Evolutionary conservation across 441 rosid species (phyloP).

Genomic region (Brassica hybrid): DNA sequence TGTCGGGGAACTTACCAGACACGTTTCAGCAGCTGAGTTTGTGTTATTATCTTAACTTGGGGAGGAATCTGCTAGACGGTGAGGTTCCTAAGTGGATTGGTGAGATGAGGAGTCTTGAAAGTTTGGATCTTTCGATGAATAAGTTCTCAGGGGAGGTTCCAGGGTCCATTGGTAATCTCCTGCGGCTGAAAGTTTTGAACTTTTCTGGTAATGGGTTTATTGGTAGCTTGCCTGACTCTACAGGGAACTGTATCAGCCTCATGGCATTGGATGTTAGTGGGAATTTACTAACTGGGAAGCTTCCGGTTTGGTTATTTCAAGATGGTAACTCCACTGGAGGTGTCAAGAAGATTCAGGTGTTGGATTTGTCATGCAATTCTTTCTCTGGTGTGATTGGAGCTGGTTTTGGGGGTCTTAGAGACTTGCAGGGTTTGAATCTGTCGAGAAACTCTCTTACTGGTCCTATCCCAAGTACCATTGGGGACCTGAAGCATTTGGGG

Average conservation of each 20-base stretch:
- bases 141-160: conserved; percentile 71
- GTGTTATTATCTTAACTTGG: conserved; percentile 55
- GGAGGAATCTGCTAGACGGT: conserved; percentile 54
- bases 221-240: conserved; percentile 72
- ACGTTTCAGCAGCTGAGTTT: conserved; percentile 61
- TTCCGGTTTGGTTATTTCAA: conserved; percentile 74
- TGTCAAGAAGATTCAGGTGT: conserved; percentile 55
- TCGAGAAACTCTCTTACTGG: conserved; percentile 61
- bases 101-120: conserved; percentile 62
- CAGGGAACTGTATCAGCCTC: conserved; percentile 58
- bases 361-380: conserved; percentile 61
- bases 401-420: conserved; percentile 45
- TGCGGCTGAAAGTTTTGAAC: conserved; percentile 58
- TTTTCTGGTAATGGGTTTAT: conserved; percentile 60
- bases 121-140: conserved; percentile 80
- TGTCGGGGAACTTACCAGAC: conserved; percentile 59
- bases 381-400: conserved; percentile 57
- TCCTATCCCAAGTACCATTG: conserved; percentile 50
- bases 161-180: conserved; percentile 66
- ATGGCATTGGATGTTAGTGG: conserved; percentile 66
- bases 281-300: conserved; percentile 62
- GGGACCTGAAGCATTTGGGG: conserved; percentile 51
- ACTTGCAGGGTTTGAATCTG: conserved; percentile 54
- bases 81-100: conserved; percentile 63
- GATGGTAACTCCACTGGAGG: conserved; percentile 35